Evolutionary conservation across 139 green algal species (phyloP).

Genomic region (Chlamydomonas eustigma): DNA sequence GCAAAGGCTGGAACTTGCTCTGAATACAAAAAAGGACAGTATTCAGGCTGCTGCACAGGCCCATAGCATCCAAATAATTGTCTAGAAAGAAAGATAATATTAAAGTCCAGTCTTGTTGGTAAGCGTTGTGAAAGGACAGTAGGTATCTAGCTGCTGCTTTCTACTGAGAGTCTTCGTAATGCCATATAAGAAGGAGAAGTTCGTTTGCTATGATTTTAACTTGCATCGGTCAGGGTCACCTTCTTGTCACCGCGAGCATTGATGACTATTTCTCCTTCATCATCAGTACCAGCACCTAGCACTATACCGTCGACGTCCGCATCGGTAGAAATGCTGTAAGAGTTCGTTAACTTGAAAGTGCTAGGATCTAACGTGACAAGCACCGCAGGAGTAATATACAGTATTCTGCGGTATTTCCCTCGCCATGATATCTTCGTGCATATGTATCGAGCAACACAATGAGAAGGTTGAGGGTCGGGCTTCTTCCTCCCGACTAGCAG

Average conservation of each 20-base stretch:
- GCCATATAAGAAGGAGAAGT: neutral
- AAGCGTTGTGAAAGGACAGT: too few relatives aligned
- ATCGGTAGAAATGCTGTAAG: conserved; percentile 68
- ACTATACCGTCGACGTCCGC: conserved; percentile 38
- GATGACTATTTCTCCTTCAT: conserved; percentile 62
- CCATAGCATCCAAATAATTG: too few relatives aligned
- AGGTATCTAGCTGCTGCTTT: too few relatives aligned
- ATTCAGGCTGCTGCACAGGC: too few relatives aligned
- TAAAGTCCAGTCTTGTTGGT: too few relatives aligned
- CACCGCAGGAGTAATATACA: conserved; percentile 63
- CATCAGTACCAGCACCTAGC: conserved; percentile 38
- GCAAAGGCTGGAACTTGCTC: conserved; percentile 70
- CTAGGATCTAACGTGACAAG: conserved; percentile 76
- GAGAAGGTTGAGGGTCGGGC: conserved; percentile 25
- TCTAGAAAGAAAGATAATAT: too few relatives aligned
- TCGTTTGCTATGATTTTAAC: neutral
- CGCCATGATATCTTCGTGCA: conserved; percentile 80
- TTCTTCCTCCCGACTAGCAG: neutral
- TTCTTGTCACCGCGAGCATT: conserved; percentile 61
- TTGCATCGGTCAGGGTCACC: conserved; percentile 40
- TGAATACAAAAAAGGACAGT: too few relatives aligned
- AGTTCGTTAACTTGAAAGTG: conserved; percentile 57
- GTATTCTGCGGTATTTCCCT: conserved; percentile 62
- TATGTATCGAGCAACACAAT: conserved; percentile 59
- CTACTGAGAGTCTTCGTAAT: conserved; percentile 1